Base-by-base conservation (phyloP, 352 stramenopile genomes). In the Phytophthora europaea region DNA sequence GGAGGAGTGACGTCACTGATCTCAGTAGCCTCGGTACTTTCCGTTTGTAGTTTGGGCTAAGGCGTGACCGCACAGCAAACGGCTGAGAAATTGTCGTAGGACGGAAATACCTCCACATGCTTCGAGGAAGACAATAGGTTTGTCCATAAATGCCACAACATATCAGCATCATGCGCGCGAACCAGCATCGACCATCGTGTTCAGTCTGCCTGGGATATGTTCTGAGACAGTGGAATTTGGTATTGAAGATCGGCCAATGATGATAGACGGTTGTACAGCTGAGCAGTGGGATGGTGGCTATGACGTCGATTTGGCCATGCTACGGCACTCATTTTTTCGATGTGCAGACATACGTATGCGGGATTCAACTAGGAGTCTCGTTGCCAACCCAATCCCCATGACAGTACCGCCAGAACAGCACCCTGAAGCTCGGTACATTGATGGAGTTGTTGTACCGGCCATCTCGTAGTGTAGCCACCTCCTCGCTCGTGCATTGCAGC, bases 321-420 rank as follows among this genome's bases (percentile, higher is more conserved):
- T 4, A 77, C 65, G 1, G 64, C 70, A 12, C 59, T 67, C 3
- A 31, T 70, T 31, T 73, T 78, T 43, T 78, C 65, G 33, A 78
- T 70, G 16, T 67, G 63, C 54, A 73, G 47, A 15, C 36, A 43
- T 5, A 43, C 9, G 10, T 31, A 4, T 7, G 28, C 6, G 28
- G 28, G 28, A 7, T 4, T 43, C 15, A 43, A 43, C 36, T 12
- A 12, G 36, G 12, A 15, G 4, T 31, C 28, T 31, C 6, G 28
- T 31, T 31, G 28, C 28, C 28, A 31, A 31, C 28, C 7, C 28
- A 4, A 4, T 18, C 36, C 36, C 36, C 36, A 43, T 2, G 6
- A 12, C 10, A 43, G 36, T 2, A 43, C 36, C 26, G 70, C 65
- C 0, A 75, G 22, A 0, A 72, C 62, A 1, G 69, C 62, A 38